Percentiles rank a stretch among this genome's conserved stretches.
These are phyloP conservation scores for Jatropha podagrica DNA, from an alignment of 441 rosid genomes.

Conservation along the genomic window DNA sequence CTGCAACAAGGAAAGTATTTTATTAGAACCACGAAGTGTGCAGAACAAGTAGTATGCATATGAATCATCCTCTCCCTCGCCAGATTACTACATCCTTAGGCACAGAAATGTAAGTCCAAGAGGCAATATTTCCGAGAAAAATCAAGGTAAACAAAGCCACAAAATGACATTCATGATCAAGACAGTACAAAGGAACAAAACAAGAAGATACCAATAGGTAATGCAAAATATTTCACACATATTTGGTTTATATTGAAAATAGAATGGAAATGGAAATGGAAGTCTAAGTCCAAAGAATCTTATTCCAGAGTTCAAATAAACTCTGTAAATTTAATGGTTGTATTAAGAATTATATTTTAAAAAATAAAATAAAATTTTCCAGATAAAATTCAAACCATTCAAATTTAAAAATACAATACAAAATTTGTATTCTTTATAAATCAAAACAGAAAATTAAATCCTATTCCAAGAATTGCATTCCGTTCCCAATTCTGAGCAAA, in stretches of 20 bases:
- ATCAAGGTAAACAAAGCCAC: not conserved
- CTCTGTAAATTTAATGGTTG: not conserved
- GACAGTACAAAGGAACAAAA: not conserved
- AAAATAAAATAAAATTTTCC: not conserved
- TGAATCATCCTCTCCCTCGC: not conserved
- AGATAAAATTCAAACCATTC: not conserved
- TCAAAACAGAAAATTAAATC: not conserved
- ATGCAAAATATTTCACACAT: not conserved
- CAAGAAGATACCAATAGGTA: not conserved
- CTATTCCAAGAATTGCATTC: not conserved
- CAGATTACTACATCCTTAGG: not conserved
- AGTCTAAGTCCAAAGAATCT: not conserved
- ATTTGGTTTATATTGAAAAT: not conserved
- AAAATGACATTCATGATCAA: not conserved
- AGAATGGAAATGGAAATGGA: not conserved
- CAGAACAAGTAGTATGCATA: constrained; percentile 5
- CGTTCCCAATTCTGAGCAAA: not conserved
- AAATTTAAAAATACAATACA: not conserved
- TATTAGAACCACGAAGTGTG: constrained; percentile 13
- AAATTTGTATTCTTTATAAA: not conserved
- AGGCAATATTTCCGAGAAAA: not conserved
- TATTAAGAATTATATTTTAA: not conserved
- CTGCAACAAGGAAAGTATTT: constrained; percentile 45
- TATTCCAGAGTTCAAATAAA: not conserved
- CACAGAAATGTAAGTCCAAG: not conserved